These are phyloP conservation scores for Acorus gramineus DNA, from an alignment of 106 monocot genomes.

Conservation along the genomic window DNA sequence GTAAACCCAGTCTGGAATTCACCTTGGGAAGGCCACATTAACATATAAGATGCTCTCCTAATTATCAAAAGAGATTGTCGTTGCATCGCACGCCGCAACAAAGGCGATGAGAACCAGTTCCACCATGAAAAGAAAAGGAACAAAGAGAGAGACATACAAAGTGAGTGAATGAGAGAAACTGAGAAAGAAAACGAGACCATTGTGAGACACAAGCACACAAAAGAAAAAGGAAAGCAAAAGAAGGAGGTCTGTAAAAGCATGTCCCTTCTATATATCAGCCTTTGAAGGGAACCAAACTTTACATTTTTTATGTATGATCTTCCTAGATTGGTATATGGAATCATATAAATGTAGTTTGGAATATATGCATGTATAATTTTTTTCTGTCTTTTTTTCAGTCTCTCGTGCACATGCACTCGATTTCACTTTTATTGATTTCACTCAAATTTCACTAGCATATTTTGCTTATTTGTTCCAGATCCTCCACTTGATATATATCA, in stretches of 20 bases:
- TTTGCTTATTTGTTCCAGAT: too few species aligned
- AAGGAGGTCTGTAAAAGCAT: constrained; percentile 11
- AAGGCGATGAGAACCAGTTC: too few species aligned
- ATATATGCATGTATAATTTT: too few species aligned
- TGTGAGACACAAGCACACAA: constrained; percentile 14
- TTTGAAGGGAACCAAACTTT: constrained; percentile 12
- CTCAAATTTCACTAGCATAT: too few species aligned
- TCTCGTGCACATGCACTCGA: constrained; percentile 23
- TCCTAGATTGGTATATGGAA: too few species aligned
- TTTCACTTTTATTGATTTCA: constrained; percentile 12
- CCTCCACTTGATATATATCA: too few species aligned
- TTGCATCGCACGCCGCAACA: too few species aligned
- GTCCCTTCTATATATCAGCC: constrained; percentile 1
- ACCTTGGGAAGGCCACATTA: constrained; percentile 67
- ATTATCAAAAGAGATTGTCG: too few species aligned
- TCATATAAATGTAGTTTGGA: too few species aligned
- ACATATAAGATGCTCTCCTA: neutral
- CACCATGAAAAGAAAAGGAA: neutral
- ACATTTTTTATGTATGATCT: constrained; percentile 7
- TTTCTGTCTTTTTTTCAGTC: constrained; percentile 6
- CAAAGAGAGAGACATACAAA: constrained; percentile 1
- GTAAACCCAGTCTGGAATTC: constrained; percentile 81
- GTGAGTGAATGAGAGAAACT: too few species aligned
- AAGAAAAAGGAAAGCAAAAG: constrained; percentile 5
- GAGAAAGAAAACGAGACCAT: constrained; percentile 11